phyloP scores from a whole-genome alignment of 2,329 filamentous ascomycete genomes.

The Chalaropsis thielavioides region DNA sequence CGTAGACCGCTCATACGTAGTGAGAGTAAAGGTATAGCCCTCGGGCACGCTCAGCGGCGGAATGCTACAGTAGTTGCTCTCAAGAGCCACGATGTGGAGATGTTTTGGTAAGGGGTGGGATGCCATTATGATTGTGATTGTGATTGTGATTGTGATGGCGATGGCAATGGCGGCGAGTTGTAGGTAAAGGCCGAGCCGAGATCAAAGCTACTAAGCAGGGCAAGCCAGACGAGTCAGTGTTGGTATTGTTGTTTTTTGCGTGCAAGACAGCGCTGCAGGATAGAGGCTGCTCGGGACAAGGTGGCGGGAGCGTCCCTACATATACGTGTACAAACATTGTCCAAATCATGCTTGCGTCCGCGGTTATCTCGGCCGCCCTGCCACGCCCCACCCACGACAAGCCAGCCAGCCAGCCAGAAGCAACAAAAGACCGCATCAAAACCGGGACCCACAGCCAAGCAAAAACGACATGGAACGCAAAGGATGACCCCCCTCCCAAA shows the following conservation, averaged over 20 bases:
- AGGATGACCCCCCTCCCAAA: background rate
- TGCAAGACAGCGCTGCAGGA: background rate
- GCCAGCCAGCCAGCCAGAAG: no score
- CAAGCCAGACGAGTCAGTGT: no score
- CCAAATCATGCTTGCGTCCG: background rate
- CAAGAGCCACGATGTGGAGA: conserved; percentile 16
- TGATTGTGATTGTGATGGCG: no score
- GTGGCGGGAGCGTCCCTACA: background rate
- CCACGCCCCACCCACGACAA: no score
- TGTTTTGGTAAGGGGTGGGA: conserved; percentile 6
- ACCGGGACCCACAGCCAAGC: background rate
- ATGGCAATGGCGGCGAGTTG: no score
- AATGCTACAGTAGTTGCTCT: conserved; percentile 13
- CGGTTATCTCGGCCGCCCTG: background rate
- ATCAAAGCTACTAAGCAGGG: no score
- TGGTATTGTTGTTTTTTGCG: no score
- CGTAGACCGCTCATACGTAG: conserved; percentile 9
- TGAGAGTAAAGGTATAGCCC: conserved; percentile 11
- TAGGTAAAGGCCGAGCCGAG: background rate
- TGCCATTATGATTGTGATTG: background rate
- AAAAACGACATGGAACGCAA: background rate
- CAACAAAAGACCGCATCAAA: no score
- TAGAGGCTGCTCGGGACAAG: background rate
- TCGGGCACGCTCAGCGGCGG: conserved; percentile 15
- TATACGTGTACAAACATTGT: background rate